Base-by-base conservation (phyloP, 83 land plant species). In the Thuja plicata region DNA sequence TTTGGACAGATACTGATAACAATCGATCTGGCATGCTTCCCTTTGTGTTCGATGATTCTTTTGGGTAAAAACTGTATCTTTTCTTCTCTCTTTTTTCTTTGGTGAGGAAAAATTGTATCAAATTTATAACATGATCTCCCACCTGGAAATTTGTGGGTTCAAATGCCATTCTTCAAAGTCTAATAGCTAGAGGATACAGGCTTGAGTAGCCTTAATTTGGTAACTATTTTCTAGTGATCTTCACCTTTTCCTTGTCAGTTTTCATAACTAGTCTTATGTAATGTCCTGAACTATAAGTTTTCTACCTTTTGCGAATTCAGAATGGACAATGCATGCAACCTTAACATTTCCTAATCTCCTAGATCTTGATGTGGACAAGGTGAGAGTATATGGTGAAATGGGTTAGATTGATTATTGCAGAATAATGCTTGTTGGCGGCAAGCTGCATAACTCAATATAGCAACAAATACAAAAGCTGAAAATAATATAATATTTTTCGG, bases 1-100 rank as follows among this genome's bases (percentile, higher is more conserved):
- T 96, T 57, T 98, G 99, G 99, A 97, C 96, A 76, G 99, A 97
- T 88, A 98, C 99, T 41, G 99, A 98, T 82, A 97, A 97, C 21
- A 92, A 94, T 88, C 95, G 99, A 27, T 84, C 95, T 43, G 99
- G 99, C 34, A 99, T 98, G 96, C 94, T 98, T 71, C 99, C 99
- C 11, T 98, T 98, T 92, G 99, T 98, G 73, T 98, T 98, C 90
- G 94, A 94, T 86, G 96, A 95, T 86, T 94, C 95, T 80, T 98
- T 98, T 91, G 97, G 99, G 97, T 98, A 89, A 89, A 90, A 50
- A 16, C 52, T 24, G n/a, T 21, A 83, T 83, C 48, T 45, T 43
- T 41, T 5, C 52, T 46, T n/a, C n/a, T 83, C 4, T 45, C 2
- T n/a, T 81, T 81, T 81, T 21, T 6, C 40, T 40, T 83, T 50